Evolutionary conservation across 169 alveolate species (phyloP), one percentile per base, ranked within the genome.

Genomic region (Plasmodium berghei): DNA sequence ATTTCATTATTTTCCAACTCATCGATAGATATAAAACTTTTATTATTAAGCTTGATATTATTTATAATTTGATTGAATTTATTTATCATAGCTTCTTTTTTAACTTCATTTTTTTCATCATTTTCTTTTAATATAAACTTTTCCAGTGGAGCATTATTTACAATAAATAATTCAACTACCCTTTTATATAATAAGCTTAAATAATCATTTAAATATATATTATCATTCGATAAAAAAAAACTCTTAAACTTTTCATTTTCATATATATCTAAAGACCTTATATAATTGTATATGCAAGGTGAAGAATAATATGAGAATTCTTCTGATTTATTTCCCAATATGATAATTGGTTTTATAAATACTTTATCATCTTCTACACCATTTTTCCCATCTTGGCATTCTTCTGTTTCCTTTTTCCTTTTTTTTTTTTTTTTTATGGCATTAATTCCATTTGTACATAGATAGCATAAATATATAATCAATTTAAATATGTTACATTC

Each of bases 221-320:
- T 83, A 52, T 83, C 72, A 83, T 26, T 66, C 6, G 90, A 83
- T 71, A 83, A 61, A 67, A 58, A 18, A 62, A 40, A 83, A 9
- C 67, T 56, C 85, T 83, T 67, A 48, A 83, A 83, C 14, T 24
- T 83, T 12, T 67, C 85, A 83, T 83, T 83, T 40, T 66, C 69
- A 61, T 83, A 66, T 20, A 83, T 18, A 67, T 83, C 72, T 54
- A 83, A 67, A 18, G 90, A 54, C 20, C 69, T 59, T 34, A 83
- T 56, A 66, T 83, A 83, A 83, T 83, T 83, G 14, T 52, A 67
- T 67, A 83, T 83, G 46, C 90, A 83, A 26, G 90, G 90, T 8
- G 90, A 69, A 10, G 90, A 83, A 83, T 67, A 83, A 42, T 67
- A 83, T 16, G 90, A 71, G 6, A 72, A 22, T 59, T 83, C 72